Conservation (phyloP, 768 basidiomycete genomes). For the Lenzites betulinus region DNA sequence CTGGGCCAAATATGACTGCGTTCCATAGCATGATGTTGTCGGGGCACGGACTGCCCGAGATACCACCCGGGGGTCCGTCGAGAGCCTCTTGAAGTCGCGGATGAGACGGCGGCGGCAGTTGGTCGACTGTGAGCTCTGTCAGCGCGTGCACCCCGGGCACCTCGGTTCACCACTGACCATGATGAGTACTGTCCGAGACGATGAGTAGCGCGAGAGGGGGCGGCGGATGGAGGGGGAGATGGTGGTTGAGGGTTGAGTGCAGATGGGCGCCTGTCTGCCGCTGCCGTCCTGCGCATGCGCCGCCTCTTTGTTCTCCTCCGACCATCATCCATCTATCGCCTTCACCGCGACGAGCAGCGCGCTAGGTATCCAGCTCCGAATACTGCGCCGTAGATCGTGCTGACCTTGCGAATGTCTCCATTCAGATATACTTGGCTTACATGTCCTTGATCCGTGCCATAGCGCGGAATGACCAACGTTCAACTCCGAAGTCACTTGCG, state of each 20-base stretch:
- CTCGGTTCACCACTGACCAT: not conserved
- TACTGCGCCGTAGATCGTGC: too few relatives aligned
- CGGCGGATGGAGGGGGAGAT: not conserved
- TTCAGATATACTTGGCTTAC: too few relatives aligned
- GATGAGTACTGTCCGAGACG: not conserved
- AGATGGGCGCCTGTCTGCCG: too few relatives aligned
- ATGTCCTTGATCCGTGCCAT: too few relatives aligned
- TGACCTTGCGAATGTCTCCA: too few relatives aligned
- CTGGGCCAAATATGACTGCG: conserved; percentile 98
- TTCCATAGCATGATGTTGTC: conserved; percentile 99
- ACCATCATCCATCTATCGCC: too few relatives aligned
- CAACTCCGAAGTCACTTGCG: too few relatives aligned
- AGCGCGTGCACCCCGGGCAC: not conserved
- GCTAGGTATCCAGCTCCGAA: too few relatives aligned
- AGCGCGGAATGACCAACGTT: too few relatives aligned
- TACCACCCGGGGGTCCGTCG: conserved; percentile 95
- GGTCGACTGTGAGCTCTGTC: conserved; percentile 65
- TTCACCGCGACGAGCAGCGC: too few relatives aligned
- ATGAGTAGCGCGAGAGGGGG: not conserved
- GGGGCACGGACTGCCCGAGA: conserved; percentile 94
- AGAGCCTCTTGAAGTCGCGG: conserved; percentile 95
- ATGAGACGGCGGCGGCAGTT: conserved; percentile 94
- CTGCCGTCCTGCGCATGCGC: not conserved
- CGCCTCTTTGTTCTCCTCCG: too few relatives aligned
- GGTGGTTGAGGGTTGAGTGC: conserved; percentile 12